Percentiles rank a stretch among this genome's conserved stretches.
Conservation (phyloP, 306 rosid genomes). For the Fragaria iinumae region DNA sequence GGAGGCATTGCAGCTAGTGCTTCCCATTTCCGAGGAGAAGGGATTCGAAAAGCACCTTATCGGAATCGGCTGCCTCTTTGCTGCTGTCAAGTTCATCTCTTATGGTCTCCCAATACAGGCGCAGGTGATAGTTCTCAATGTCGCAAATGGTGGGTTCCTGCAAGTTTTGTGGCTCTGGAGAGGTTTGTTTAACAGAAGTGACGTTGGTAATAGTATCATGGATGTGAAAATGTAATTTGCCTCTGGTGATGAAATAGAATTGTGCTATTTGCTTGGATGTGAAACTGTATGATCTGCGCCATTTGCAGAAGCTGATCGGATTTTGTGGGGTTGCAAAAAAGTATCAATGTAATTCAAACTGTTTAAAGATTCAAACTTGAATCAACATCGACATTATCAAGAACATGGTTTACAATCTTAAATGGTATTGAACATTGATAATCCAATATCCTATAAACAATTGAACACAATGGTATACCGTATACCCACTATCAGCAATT, state of each 20-base stretch:
- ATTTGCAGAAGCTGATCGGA: not conserved
- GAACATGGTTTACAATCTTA: not conserved
- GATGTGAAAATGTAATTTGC: slow-evolving; percentile 15
- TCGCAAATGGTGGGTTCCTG: slow-evolving; percentile 47
- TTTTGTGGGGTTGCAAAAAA: not conserved
- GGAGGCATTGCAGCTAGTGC: slow-evolving; percentile 31
- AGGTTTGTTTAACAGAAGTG: slow-evolving; percentile 13
- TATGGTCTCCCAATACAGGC: slow-evolving; percentile 20
- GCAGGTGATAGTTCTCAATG: slow-evolving; percentile 30
- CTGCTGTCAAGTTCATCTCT: slow-evolving; percentile 32
- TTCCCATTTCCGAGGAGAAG: slow-evolving; percentile 32
- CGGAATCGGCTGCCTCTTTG: slow-evolving; percentile 33
- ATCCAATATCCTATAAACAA: not conserved
- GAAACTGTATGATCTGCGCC: not conserved
- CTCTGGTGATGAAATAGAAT: not conserved
- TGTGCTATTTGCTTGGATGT: not conserved
- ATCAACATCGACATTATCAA: not conserved
- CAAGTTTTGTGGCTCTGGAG: slow-evolving; percentile 51
- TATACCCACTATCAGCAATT: not conserved
- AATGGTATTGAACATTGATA: not conserved
- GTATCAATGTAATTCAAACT: not conserved
- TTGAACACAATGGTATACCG: not conserved
- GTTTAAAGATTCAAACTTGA: not conserved
- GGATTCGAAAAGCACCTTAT: slow-evolving; percentile 28
- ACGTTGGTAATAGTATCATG: not conserved